phyloP scores from a whole-genome alignment of 2,329 filamentous ascomycete genomes.

The Colletotrichum sp. region DNA sequence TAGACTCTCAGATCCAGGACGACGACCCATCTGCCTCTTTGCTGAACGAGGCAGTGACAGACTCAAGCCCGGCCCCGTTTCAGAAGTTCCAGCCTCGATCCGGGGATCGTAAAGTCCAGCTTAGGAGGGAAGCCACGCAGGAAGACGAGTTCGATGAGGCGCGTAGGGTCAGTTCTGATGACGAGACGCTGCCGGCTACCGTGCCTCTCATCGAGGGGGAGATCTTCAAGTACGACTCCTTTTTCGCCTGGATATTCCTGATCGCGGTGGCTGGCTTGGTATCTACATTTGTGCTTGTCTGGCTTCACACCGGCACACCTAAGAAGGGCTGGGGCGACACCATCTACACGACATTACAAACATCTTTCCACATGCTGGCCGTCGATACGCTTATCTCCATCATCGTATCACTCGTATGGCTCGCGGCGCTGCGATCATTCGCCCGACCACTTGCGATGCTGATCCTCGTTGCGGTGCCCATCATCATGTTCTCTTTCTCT shows the following conservation, averaged over 20 bases:
- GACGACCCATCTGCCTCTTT: constrained; percentile 67
- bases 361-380: constrained; percentile 87
- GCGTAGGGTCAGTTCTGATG: constrained; percentile 42
- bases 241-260: constrained; percentile 90
- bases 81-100: constrained; percentile 58
- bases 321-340: constrained; percentile 86
- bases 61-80: constrained; percentile 65
- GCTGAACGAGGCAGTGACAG: constrained; percentile 56
- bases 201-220: constrained; percentile 67
- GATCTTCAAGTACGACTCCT: constrained; percentile 82
- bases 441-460: constrained; percentile 82
- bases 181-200: constrained; percentile 41
- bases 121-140: constrained; percentile 46
- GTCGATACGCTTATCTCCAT: constrained; percentile 92
- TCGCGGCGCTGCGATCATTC: constrained; percentile 86
- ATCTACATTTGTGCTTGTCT: constrained; percentile 87
- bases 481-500: constrained; percentile 87
- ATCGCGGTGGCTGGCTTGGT: constrained; percentile 85
- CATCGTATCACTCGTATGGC: constrained; percentile 87
- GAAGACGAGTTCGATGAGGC: constrained; percentile 54
- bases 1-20: constrained; percentile 70
- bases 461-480: constrained; percentile 82
- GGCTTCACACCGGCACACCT: constrained; percentile 82
- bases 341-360: constrained; percentile 86
- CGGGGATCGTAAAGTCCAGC: constrained; percentile 41